Conservation (phyloP, 2,329 filamentous ascomycete genomes). For the Dactylella cylindrospora region DNA sequence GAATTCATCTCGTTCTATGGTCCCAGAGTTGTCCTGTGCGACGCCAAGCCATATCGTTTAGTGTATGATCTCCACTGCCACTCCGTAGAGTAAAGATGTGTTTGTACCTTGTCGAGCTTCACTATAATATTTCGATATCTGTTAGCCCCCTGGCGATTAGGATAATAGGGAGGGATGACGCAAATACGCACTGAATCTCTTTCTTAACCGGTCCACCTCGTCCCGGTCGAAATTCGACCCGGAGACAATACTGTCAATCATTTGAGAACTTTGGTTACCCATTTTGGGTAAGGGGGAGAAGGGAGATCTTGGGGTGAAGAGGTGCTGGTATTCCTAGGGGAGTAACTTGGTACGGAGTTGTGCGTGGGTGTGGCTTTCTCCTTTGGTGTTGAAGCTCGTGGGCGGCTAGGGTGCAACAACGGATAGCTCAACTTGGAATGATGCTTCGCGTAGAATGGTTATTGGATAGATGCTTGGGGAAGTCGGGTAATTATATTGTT, state of each 20-base stretch:
- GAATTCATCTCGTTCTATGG: slow-evolving; percentile 98
- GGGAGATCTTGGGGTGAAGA: neutral
- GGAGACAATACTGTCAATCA: slow-evolving; percentile 94
- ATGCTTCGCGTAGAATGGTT: too few species aligned
- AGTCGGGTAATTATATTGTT: too few species aligned
- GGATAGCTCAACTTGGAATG: too few species aligned
- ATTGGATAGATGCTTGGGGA: too few species aligned
- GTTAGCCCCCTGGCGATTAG: slow-evolving; percentile 9
- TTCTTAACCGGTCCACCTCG: slow-evolving; percentile 91
- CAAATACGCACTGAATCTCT: slow-evolving; percentile 69
- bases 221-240: slow-evolving; percentile 98
- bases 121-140: slow-evolving; percentile 52
- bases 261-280: slow-evolving; percentile 69
- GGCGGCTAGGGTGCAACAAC: too few species aligned
- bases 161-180: slow-evolving; percentile 5
- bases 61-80: neutral
- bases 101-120: slow-evolving; percentile 91
- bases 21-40: slow-evolving; percentile 89
- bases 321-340: neutral
- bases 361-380: too few species aligned
- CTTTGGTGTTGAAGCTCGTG: too few species aligned
- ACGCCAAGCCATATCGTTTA: neutral
- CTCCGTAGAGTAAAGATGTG: slow-evolving; percentile 6
- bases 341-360: too few species aligned
- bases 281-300: slow-evolving; percentile 53